phyloP scores from a whole-genome alignment of 768 basidiomycete species.

The Lentinula raphanica region DNA sequence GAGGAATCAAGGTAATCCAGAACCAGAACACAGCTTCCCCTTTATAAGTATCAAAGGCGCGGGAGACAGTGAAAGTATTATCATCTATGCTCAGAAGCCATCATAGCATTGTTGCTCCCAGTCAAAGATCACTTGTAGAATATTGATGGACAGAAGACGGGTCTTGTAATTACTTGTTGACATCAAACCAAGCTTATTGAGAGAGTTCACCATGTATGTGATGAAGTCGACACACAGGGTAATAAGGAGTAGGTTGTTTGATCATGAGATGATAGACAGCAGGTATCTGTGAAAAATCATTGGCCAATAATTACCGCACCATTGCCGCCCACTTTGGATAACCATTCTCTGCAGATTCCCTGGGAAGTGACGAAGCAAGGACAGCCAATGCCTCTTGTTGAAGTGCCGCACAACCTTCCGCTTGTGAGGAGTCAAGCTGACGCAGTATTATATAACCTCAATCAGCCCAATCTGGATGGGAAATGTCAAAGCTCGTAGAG shows the following conservation, averaged over 20 bases:
- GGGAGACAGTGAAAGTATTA: conserved; percentile 56
- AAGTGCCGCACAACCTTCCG: conserved; percentile 71
- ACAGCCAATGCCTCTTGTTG: conserved; percentile 83
- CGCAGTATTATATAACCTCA: conserved; percentile 91
- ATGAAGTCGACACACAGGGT: conserved; percentile 89
- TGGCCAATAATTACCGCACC: conserved; percentile 78
- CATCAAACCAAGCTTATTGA: conserved; percentile 83
- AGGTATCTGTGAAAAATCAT: conserved; percentile 72
- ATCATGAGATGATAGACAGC: conserved; percentile 91
- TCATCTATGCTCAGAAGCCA: conserved; percentile 90
- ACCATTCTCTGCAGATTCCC: conserved; percentile 50
- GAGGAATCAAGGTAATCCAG: conserved; percentile 97
- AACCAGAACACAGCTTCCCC: conserved; percentile 97
- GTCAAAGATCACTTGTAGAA: conserved; percentile 84
- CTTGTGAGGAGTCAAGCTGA: conserved; percentile 76
- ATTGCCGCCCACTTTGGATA: conserved; percentile 81
- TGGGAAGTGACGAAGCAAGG: conserved; percentile 76
- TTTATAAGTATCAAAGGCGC: conserved; percentile 90
- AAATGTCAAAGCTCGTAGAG: conserved; percentile 90
- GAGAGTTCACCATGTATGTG: conserved; percentile 86
- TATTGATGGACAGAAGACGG: conserved; percentile 82
- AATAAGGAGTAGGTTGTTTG: conserved; percentile 87
- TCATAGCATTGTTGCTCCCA: conserved; percentile 96
- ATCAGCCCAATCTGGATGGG: conserved; percentile 97
- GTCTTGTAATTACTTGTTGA: conserved; percentile 69